Evolutionary conservation across 177 flowering plant genomes (phyloP).

Genomic region (Vitis hybrid): DNA sequence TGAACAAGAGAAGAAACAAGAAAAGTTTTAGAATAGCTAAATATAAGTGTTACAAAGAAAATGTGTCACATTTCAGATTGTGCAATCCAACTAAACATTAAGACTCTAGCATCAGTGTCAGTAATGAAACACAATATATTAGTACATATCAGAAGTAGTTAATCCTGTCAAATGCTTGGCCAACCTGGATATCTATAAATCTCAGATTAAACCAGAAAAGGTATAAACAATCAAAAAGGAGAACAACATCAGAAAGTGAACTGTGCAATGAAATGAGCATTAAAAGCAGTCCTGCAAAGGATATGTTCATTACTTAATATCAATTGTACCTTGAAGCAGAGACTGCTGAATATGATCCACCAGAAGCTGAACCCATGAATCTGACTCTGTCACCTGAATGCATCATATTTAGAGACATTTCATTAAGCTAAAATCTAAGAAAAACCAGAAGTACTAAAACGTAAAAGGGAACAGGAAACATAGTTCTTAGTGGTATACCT

Average conservation of each 20-base stretch:
- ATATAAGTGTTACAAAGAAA: too few relatives aligned
- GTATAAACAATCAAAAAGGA: background rate
- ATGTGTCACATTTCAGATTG: too few relatives aligned
- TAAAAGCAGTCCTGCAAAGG: too few relatives aligned
- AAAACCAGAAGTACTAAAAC: background rate
- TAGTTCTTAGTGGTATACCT: constrained; percentile 33
- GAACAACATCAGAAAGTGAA: background rate
- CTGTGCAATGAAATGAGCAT: background rate
- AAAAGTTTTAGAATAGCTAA: too few relatives aligned
- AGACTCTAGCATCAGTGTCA: too few relatives aligned
- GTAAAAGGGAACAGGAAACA: background rate
- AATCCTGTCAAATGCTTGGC: background rate
- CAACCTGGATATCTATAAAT: background rate
- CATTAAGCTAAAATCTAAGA: background rate
- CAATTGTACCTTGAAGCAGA: constrained; percentile 54
- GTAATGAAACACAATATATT: background rate
- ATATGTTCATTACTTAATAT: background rate
- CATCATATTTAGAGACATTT: constrained; percentile 3
- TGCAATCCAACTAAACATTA: too few relatives aligned
- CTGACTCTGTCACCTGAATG: constrained; percentile 75
- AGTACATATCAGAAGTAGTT: background rate
- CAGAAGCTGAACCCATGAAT: constrained; percentile 45
- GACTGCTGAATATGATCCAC: constrained; percentile 38
- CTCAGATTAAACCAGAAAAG: background rate
- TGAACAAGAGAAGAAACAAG: too few relatives aligned